Evolutionary conservation across 192 early-diverging fungal genomes (phyloP).

Genomic region (Entophlyctis luteolus): DNA sequence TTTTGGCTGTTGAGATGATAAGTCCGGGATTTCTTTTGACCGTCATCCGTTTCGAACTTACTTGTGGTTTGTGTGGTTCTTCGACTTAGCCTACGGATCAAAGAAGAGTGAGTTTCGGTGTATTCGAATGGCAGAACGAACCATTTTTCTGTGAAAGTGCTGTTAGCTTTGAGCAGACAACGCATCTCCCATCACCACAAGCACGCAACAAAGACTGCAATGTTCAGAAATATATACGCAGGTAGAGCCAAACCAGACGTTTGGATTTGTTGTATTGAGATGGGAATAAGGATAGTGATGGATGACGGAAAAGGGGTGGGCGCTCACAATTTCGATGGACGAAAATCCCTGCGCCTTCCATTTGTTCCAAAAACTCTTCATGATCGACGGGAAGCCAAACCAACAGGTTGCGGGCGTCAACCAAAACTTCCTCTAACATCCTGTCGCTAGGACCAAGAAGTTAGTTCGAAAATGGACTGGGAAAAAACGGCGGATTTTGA

Average conservation of each 20-base stretch:
- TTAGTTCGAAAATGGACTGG: not conserved
- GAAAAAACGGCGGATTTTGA: not conserved
- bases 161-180: no score
- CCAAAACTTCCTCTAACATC: not conserved
- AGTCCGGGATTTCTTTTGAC: no score
- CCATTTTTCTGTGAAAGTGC: not conserved
- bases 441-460: not conserved
- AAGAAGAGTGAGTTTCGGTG: not conserved
- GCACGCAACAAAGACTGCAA: not conserved
- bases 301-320: no score
- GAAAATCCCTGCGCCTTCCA: not conserved
- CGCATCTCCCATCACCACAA: no score
- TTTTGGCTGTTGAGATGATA: slow-evolving; percentile 99
- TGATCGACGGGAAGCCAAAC: not conserved
- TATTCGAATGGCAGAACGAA: not conserved
- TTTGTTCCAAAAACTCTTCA: not conserved
- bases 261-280: not conserved
- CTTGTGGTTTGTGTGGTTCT: slow-evolving; percentile 9
- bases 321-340: no score
- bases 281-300: not conserved
- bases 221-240: not conserved
- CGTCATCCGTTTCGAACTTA: no score
- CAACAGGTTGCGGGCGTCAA: not conserved
- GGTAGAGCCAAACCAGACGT: not conserved
- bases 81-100: not conserved